Base-by-base conservation (phyloP, 2,329 filamentous ascomycete species). In the Neopestalotiopsis rosae region DNA sequence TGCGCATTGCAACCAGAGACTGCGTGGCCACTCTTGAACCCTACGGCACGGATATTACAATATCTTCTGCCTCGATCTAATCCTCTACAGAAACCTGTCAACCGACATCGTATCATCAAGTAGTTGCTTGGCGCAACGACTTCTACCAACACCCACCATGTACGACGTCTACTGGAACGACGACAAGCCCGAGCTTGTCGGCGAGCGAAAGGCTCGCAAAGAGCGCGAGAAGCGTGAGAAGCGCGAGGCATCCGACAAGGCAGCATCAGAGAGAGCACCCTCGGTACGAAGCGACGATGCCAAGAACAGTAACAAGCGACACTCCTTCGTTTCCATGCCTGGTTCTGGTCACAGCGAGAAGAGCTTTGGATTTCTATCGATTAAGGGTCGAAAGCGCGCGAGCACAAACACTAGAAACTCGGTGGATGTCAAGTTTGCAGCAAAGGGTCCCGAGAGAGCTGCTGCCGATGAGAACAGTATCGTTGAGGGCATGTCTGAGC, bases 131-230 rank as follows among this genome's bases (percentile, higher is more conserved):
- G n/a, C 45, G 45, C 45, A 52, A 20, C 61, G 42, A 17, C 12
- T 9, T n/a, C n/a, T 10, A 52, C 6, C 20, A 52, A 2, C 24
- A 4, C 14, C n/a, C 62, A 38, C 40, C 72, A 90, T 90, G 88
- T 89, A 88, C 75, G 87, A 89, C 74, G 85, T 89, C 40, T 79
- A 87, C 61, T 90, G 88, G 88, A 86, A 86, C 4, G 87, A 89
- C 68, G 85, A 85, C 28, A 80, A 86, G 64, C 79, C 82, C 68
- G 85, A 89, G 77, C 81, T 83, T 9, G 82, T 89, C 17, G 86
- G 87, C 2, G 84, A 89, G 74, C 82, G 84, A 67, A 83, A 84
- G 17, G 81, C 84, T 1, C 84, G 82, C 62, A 89, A 88, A 72
- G 83, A 84, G 70, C 74, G 76, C 61, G 82, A 82, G 69, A 83